These are phyloP conservation scores for Medicago lupulina DNA, from an alignment of 306 rosid genomes.

Conservation along the genomic window DNA sequence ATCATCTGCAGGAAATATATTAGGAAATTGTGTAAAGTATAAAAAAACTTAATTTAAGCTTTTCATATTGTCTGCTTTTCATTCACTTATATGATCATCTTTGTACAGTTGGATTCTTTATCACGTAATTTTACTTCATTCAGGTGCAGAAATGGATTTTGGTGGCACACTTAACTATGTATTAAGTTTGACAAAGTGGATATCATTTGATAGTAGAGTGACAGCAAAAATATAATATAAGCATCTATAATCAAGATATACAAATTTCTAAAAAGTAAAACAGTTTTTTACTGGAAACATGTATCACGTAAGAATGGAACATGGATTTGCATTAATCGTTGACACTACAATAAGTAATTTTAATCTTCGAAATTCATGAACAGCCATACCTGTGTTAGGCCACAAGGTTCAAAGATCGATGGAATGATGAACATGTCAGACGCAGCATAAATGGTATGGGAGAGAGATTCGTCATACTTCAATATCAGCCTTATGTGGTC, in stretches of 20 bases:
- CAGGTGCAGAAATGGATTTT: conserved; percentile 34
- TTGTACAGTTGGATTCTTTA: conserved; percentile 6
- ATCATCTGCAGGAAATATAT: conserved; percentile 71
- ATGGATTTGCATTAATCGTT: conserved; percentile 11
- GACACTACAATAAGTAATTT: conserved; percentile 7
- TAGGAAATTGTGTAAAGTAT: conserved; percentile 9
- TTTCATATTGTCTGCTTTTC: neutral
- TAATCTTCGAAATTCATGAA: conserved; percentile 31
- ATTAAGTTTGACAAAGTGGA: conserved; percentile 24
- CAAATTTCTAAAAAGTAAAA: neutral
- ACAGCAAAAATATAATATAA: neutral
- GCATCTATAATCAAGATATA: conserved; percentile 4
- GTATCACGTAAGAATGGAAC: conserved; percentile 35
- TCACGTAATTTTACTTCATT: conserved; percentile 13
- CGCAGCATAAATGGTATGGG: conserved; percentile 86
- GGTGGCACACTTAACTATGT: conserved; percentile 4
- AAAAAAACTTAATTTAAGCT: conserved; percentile 20
- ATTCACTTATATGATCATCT: conserved; percentile 25
- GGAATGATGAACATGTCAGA: conserved; percentile 97
- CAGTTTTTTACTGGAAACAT: conserved; percentile 14
- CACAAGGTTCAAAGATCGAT: conserved; percentile 98
- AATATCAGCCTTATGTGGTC: conserved; percentile 77
- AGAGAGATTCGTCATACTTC: conserved; percentile 90
- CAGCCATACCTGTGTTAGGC: conserved; percentile 86
- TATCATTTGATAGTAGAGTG: conserved; percentile 28